A percentile compares a stretch with the other conserved stretches of the same genome.
phyloP scores from a whole-genome alignment of 1,139 yeast genomes.

The Insectozyma bohioensis region DNA sequence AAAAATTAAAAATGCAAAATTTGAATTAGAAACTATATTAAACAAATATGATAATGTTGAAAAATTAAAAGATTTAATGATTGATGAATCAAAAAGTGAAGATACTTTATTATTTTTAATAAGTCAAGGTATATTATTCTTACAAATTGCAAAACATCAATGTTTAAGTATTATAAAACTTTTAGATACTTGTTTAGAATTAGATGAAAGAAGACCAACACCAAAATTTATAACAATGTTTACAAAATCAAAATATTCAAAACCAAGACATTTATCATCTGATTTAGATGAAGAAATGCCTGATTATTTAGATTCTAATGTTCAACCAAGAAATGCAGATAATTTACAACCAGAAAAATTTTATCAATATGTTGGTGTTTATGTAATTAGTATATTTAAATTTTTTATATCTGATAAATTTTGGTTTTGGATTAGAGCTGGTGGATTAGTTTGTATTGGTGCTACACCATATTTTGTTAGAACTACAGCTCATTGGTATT shows the following conservation, averaged over 20 bases:
- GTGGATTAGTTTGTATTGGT: conserved; percentile 23
- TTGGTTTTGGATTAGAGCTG: conserved; percentile 36
- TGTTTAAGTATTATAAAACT: conserved; percentile 17
- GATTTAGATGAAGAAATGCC: conserved; percentile 13
- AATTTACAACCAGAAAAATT: conserved; percentile 26
- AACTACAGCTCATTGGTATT: conserved; percentile 34
- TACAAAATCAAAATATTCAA: conserved; percentile 18
- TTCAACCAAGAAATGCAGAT: conserved; percentile 30
- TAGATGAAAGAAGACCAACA: conserved; percentile 28
- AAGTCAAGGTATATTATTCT: conserved; percentile 28
- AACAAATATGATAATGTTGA: conserved; percentile 15
- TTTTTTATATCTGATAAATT: conserved; percentile 21
- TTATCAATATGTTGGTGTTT: conserved; percentile 22
- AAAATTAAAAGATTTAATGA: conserved; percentile 17
- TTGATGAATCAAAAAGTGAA: conserved; percentile 19
- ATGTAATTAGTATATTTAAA: conserved; percentile 17
- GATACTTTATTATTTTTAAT: conserved; percentile 28
- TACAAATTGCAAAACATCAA: conserved; percentile 22
- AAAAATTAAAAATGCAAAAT: conserved; percentile 16
- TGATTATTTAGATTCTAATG: conserved; percentile 17
- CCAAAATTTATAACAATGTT: conserved; percentile 26
- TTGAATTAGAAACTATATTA: conserved; percentile 12
- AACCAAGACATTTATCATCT: conserved; percentile 13
- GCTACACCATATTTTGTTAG: conserved; percentile 31
- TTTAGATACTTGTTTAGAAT: conserved; percentile 25